A percentile compares a stretch with the other conserved stretches of the same genome.
Evolutionary conservation across 805 yeast species (phyloP).

Genomic region (Blastobotrys terrestris): DNA sequence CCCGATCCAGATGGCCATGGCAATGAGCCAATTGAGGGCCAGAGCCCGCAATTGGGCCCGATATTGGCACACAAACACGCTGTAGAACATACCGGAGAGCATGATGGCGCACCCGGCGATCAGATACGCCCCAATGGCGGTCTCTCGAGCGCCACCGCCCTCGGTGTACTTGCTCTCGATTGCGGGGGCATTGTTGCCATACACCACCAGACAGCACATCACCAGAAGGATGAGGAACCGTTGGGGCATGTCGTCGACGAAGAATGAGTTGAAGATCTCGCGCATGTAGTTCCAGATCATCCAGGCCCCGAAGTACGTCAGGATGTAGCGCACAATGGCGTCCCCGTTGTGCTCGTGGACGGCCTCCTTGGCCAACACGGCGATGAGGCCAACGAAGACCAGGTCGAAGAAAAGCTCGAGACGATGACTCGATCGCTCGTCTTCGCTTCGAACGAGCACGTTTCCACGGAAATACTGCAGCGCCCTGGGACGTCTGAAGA

Average conservation of each 20-base stretch:
- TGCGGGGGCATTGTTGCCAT: slow-evolving; percentile 42
- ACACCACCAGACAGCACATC: slow-evolving; percentile 42
- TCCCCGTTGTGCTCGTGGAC: slow-evolving; percentile 44
- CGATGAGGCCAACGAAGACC: slow-evolving; percentile 57
- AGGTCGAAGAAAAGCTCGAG: slow-evolving; percentile 58
- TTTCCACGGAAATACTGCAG: slow-evolving; percentile 57
- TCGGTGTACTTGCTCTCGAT: slow-evolving; percentile 35
- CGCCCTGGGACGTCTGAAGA: slow-evolving; percentile 41
- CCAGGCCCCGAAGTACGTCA: slow-evolving; percentile 55
- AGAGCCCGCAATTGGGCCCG: slow-evolving; percentile 44
- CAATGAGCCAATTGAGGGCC: slow-evolving; percentile 29
- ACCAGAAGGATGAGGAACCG: slow-evolving; percentile 48
- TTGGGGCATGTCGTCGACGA: slow-evolving; percentile 54
- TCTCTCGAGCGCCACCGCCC: slow-evolving; percentile 26
- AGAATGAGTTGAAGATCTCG: slow-evolving; percentile 59
- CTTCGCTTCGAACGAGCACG: slow-evolving; percentile 46
- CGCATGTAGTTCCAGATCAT: slow-evolving; percentile 59
- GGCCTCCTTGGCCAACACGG: slow-evolving; percentile 51
- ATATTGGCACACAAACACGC: slow-evolving; percentile 40
- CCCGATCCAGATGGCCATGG: slow-evolving; percentile 43
- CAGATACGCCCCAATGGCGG: slow-evolving; percentile 43
- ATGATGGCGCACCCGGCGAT: slow-evolving; percentile 40
- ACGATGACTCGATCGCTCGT: slow-evolving; percentile 46
- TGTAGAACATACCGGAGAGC: slow-evolving; percentile 33
- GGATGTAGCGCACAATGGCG: slow-evolving; percentile 41